A percentile compares a stretch with the other conserved stretches of the same genome.
Evolutionary conservation across 768 basidiomycete species (phyloP).

Genomic region (Russula brevipes): DNA sequence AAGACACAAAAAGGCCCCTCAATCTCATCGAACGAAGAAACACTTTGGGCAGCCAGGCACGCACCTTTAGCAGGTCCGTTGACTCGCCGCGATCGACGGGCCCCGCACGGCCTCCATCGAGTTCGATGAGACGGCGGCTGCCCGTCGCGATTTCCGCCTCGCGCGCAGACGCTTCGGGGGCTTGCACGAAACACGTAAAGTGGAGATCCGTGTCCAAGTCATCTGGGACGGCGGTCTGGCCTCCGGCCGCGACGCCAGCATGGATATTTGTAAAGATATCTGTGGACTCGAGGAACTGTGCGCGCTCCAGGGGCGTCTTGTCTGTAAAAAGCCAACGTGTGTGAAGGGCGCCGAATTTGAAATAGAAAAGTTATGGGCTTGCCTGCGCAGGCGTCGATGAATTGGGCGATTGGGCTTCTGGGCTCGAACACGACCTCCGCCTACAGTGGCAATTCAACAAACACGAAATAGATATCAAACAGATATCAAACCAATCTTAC

Average conservation of each 20-base stretch:
- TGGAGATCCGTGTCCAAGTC: slow-evolving; percentile 73
- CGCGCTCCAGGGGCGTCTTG: slow-evolving; percentile 68
- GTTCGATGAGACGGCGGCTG: slow-evolving; percentile 59
- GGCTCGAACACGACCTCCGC: slow-evolving; percentile 51
- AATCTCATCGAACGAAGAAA: background rate
- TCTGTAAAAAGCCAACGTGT: slow-evolving; percentile 35
- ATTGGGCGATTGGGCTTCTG: slow-evolving; percentile 55
- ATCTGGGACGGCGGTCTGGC: slow-evolving; percentile 60
- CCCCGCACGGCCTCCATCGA: slow-evolving; percentile 74
- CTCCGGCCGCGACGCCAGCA: slow-evolving; percentile 56
- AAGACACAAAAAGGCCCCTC: background rate
- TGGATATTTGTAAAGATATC: slow-evolving; percentile 77
- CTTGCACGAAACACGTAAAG: slow-evolving; percentile 82
- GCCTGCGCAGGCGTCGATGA: slow-evolving; percentile 64
- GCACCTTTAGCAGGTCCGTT: slow-evolving; percentile 51
- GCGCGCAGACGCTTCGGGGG: slow-evolving; percentile 43
- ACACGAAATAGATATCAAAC: too few relatives aligned
- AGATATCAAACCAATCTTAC: slow-evolving; percentile 37
- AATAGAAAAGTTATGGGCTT: slow-evolving; percentile 3
- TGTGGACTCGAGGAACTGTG: slow-evolving; percentile 67
- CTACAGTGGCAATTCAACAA: slow-evolving; percentile 35
- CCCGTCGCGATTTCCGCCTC: slow-evolving; percentile 25
- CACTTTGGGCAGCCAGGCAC: background rate
- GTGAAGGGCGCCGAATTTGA: background rate
- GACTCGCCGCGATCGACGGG: slow-evolving; percentile 77